A percentile compares a stretch with the other conserved stretches of the same genome.
These are phyloP conservation scores for Mycena venus DNA, from an alignment of 768 basidiomycete species.

Conservation along the genomic window DNA sequence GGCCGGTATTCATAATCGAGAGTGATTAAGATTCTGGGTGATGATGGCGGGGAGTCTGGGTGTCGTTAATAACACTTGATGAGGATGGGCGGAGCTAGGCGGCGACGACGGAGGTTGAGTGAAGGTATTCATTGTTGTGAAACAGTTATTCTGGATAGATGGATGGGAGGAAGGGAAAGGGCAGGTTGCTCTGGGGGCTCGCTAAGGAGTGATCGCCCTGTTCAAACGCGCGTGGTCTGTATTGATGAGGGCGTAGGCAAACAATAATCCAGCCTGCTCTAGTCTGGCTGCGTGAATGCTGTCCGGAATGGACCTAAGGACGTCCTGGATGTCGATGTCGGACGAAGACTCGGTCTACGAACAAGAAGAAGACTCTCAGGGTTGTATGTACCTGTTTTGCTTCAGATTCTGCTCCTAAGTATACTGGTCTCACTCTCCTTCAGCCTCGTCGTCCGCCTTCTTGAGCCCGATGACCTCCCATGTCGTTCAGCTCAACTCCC, in stretches of 20 bases:
- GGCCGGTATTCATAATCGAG: no score
- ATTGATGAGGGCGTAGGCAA: background rate
- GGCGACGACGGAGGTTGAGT: background rate
- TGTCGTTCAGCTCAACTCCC: slow-evolving; percentile 44
- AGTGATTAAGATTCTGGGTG: no score
- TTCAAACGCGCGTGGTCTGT: background rate
- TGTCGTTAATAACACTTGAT: no score
- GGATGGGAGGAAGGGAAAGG: no score
- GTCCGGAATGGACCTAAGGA: background rate
- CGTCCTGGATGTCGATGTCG: slow-evolving; percentile 15
- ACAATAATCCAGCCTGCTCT: background rate
- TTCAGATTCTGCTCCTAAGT: background rate
- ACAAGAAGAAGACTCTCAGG: background rate
- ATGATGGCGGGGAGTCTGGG: no score
- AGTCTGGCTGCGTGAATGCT: background rate
- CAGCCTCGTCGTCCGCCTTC: no score
- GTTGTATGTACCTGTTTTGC: background rate
- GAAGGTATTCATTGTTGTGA: no score
- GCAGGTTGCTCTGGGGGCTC: no score
- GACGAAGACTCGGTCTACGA: background rate
- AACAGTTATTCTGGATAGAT: no score
- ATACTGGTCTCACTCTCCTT: background rate
- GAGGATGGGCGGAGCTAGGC: no score
- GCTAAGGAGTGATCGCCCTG: no score
- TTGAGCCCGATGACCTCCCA: slow-evolving; percentile 22